Base-by-base conservation (phyloP, 148 eudicot species). In the Vaccinium myrtillus region DNA sequence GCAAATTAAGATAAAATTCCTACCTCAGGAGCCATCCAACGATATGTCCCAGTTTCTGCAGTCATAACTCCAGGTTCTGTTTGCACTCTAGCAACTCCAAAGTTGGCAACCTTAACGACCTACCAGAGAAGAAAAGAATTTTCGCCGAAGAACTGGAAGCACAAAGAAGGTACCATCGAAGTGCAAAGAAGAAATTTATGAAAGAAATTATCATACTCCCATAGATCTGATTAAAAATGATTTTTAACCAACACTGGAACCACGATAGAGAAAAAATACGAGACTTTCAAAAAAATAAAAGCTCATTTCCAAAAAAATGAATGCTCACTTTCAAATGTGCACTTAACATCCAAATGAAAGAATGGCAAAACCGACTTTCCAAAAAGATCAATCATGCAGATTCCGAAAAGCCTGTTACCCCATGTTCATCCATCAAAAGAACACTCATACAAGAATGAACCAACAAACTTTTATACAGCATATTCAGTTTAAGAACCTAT, bases 11-110 rank as follows among this genome's bases (percentile, higher is more conserved):
- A 8, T 14, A 18, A 78, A 15, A 53, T 53, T 53, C 30, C 23
- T 51, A 89, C 96, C 96, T 93, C 96, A 70, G 93, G 96, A 77
- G 96, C 96, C 96, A 93, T 93, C 94, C 96, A 93, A 39, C 96
- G 89, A 82, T 93, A 93, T 18, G 96, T n/a, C n/a, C 94, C 94
- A 77, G 94, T 92, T 88, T 93, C 94, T 53, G 96, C 94, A 56
- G 96, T 93, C 96, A 93, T 93, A 13, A 92, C 90, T 81, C 94
- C 96, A 71, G 93, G 81, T 58, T 89, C 91, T 12, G 87, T 82
- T 83, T 88, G 90, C 84, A 93, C 91, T 89, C 90, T 91, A 84
- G 96, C 91, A 75, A 93, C 89, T 85, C 94, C 96, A 87, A 93
- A 93, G 89, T 93, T 94, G 75, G 93, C 94, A 83, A 93, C 92